These are phyloP conservation scores for Pascua guehoae DNA, from an alignment of 1,284 basidiomycete species.

Conservation along the genomic window DNA sequence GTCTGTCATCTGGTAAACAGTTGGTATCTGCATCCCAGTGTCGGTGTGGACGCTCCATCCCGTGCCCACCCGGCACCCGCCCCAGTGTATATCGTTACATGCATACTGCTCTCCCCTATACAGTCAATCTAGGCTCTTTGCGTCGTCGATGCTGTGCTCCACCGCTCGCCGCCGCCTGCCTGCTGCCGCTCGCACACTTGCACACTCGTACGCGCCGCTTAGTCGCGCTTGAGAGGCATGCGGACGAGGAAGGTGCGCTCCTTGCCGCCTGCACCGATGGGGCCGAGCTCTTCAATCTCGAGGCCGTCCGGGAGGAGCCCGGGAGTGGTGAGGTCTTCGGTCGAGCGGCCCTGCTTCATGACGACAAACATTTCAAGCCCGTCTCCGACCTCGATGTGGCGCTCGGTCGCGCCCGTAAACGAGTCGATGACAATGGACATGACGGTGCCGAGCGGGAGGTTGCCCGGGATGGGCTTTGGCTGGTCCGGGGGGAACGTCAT, in stretches of 20 bases:
- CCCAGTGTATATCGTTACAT: conserved; percentile 18
- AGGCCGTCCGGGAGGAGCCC: conserved; percentile 58
- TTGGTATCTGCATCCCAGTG: not conserved
- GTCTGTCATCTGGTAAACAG: conserved; percentile 21
- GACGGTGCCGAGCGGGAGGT: conserved; percentile 75
- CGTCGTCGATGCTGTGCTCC: not conserved
- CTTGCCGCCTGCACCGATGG: conserved; percentile 38
- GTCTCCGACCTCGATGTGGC: conserved; percentile 96
- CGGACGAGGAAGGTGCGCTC: conserved; percentile 46
- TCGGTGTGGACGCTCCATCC: no score
- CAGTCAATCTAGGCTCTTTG: not conserved
- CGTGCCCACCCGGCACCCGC: no score
- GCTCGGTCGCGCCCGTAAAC: conserved; percentile 81
- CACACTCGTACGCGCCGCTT: conserved; percentile 5
- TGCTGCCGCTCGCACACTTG: not conserved
- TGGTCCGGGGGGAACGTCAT: conserved; percentile 52
- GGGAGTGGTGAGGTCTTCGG: conserved; percentile 61
- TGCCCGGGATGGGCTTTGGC: conserved; percentile 66
- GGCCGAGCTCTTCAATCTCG: conserved; percentile 41
- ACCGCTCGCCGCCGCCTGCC: no score
- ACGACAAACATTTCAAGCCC: conserved; percentile 86
- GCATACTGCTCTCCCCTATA: conserved; percentile 19
- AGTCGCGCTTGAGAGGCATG: conserved; percentile 48
- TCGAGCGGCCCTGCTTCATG: conserved; percentile 63
- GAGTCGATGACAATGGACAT: conserved; percentile 79